phyloP scores from a whole-genome alignment of 2,329 filamentous ascomycete species.

The Fusarium buharicum region DNA sequence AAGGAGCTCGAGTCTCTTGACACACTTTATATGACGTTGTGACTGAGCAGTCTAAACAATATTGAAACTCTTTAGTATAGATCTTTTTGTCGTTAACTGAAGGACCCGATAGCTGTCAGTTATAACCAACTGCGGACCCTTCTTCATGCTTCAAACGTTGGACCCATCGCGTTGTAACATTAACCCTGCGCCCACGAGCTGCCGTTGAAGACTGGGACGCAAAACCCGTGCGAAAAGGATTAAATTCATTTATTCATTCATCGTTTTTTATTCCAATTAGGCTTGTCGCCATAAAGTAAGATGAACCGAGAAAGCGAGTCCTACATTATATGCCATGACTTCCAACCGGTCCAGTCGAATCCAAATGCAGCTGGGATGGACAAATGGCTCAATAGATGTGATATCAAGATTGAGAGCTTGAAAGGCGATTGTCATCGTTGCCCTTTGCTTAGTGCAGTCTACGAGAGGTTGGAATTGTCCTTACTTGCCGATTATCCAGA shows the following conservation, averaged over 20 bases:
- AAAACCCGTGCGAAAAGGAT: too few species aligned
- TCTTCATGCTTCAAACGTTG: too few species aligned
- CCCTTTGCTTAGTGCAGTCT: neutral
- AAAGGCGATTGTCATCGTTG: neutral
- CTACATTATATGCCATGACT: conserved; percentile 2
- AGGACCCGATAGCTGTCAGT: too few species aligned
- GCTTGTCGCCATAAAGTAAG: neutral
- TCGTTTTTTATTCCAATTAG: too few species aligned
- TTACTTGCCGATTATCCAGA: neutral
- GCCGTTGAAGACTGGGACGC: too few species aligned
- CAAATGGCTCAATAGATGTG: neutral
- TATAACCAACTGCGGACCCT: too few species aligned
- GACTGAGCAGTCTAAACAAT: too few species aligned
- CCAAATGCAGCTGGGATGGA: neutral
- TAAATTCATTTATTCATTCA: too few species aligned
- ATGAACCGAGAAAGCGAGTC: neutral
- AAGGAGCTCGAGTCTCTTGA: too few species aligned
- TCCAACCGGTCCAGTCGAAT: neutral
- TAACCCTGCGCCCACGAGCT: neutral
- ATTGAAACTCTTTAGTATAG: too few species aligned
- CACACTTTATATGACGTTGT: too few species aligned
- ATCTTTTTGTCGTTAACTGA: too few species aligned
- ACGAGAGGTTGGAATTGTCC: neutral
- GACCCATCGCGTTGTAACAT: neutral
- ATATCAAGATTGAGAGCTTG: neutral